phyloP scores from a whole-genome alignment of 495 filamentous ascomycete species.

The Podospora didyma region DNA sequence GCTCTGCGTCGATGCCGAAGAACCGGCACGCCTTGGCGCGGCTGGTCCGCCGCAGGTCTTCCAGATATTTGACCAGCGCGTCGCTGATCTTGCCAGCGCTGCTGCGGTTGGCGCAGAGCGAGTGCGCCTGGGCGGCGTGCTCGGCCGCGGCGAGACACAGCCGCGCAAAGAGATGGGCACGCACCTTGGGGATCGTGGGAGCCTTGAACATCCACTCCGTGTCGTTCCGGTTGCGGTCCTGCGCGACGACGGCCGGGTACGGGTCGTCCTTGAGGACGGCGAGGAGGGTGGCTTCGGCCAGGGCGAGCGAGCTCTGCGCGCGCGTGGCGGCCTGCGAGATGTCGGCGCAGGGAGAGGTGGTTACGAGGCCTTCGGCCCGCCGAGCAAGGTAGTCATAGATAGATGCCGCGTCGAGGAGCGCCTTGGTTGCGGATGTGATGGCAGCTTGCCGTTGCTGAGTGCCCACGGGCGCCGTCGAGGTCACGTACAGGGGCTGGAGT shows the following conservation, averaged over 20 bases:
- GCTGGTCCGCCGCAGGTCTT: slow-evolving; percentile 68
- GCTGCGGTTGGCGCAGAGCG: slow-evolving; percentile 39
- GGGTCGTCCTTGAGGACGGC: slow-evolving; percentile 92
- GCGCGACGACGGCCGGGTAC: slow-evolving; percentile 73
- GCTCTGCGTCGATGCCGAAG: slow-evolving; percentile 83
- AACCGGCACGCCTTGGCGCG: slow-evolving; percentile 83
- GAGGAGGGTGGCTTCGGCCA: slow-evolving; percentile 85
- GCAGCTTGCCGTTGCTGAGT: slow-evolving; percentile 62
- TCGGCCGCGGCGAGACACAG: slow-evolving; percentile 77
- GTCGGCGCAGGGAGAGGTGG: slow-evolving; percentile 48
- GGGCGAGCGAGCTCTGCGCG: slow-evolving; percentile 67
- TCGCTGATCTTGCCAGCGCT: slow-evolving; percentile 50
- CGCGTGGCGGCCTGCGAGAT: slow-evolving; percentile 61
- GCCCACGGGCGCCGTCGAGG: slow-evolving; percentile 55
- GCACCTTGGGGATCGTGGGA: slow-evolving; percentile 80
- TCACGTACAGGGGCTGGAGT: slow-evolving; percentile 49
- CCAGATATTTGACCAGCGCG: slow-evolving; percentile 63
- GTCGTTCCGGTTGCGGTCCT: slow-evolving; percentile 71
- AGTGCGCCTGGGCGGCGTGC: slow-evolving; percentile 59
- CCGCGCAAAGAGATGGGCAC: slow-evolving; percentile 79
- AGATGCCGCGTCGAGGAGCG: slow-evolving; percentile 74
- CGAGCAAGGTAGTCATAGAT: slow-evolving; percentile 65
- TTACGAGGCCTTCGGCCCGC: slow-evolving; percentile 33
- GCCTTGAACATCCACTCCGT: slow-evolving; percentile 90
- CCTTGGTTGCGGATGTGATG: slow-evolving; percentile 69